Base-by-base conservation (phyloP, 176 grass and related monocot genomes). In the Oryza nivara region DNA sequence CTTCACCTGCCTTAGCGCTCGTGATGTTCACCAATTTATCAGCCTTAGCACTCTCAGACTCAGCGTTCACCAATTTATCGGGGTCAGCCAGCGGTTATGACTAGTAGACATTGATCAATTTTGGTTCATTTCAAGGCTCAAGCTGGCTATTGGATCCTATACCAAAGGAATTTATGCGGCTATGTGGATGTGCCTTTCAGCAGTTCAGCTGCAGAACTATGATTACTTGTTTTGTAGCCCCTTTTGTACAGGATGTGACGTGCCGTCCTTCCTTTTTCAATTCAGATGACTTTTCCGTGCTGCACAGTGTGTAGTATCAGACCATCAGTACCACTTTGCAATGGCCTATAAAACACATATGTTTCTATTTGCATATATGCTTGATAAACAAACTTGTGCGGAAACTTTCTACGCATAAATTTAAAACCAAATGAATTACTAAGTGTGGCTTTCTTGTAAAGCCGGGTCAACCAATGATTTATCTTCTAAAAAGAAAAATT, bases 191-290 rank as follows among this genome's bases (percentile, higher is more conserved):
- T 45, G 2, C 11, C 61, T 74, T 67, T 86, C 60, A 58, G 22
- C 22, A 80, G 46, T 67, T 86, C 60, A 58, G 22, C 22, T 86
- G 46, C 38, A 58, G 48, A 25, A 1, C 44, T 68, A 54, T 35
- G 54, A 23, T 74, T 86, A 9, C 70, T 58, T 45, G 9, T 6
- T 80, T 74, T 32, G 4, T 67, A 80, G 28, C 2, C 19, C 68
- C 28, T 73, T 67, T 36, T 52, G 2, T 41, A 28, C 30, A 10
- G 65, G 4, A 60, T 71, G 23, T 61, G 38, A 81, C 56, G 45
- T 32, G 25, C 15, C 15, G 17, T 46, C 67, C 35, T 23, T 74
- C 20, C 17, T 26, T 48, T 22, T 4, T 34, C 49, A 9, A 66
- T 72, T 76, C 32, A 9, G 70, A 10, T 65, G 52, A 11, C n/a